A percentile compares a stretch with the other conserved stretches of the same genome.
Conservation (phyloP, 352 stramenopile species). For the Stramenopiles sp. region DNA sequence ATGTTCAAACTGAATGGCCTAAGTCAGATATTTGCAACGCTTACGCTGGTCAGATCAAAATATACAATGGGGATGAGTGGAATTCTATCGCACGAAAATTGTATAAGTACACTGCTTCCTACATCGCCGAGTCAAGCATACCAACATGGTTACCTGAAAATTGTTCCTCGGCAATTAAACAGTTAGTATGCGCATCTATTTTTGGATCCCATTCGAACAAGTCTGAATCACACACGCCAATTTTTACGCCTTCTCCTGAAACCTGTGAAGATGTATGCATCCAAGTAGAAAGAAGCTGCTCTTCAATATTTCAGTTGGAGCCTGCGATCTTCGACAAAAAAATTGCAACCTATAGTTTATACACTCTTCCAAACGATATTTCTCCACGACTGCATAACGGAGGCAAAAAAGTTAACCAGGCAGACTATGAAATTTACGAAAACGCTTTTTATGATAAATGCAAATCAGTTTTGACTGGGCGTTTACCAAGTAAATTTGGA, state of each 20-base stretch:
- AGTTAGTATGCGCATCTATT: not conserved
- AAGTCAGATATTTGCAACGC: not conserved
- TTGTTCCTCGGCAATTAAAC: conserved; percentile 6
- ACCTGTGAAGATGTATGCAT: not conserved
- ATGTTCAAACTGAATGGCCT: not conserved
- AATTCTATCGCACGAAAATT: not conserved
- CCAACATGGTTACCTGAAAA: not conserved
- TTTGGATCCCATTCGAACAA: not conserved
- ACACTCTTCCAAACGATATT: not conserved
- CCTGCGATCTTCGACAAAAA: not conserved
- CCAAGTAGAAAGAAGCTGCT: conserved; percentile 2
- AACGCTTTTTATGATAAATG: not conserved
- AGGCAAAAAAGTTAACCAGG: not conserved
- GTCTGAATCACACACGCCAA: not conserved
- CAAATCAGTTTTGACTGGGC: conserved; percentile 1
- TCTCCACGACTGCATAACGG: not conserved
- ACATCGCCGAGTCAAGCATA: not conserved
- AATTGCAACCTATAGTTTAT: not conserved
- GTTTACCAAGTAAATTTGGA: not conserved
- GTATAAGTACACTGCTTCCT: not conserved
- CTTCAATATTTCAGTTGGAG: not conserved
- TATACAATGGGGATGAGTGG: not conserved
- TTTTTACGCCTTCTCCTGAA: not conserved
- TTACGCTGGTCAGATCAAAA: not conserved
- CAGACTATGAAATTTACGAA: not conserved